Percentiles rank a stretch among this genome's conserved stretches.
Conservation (phyloP, 75 land plant species). For the Isoetes taiwanensis region DNA sequence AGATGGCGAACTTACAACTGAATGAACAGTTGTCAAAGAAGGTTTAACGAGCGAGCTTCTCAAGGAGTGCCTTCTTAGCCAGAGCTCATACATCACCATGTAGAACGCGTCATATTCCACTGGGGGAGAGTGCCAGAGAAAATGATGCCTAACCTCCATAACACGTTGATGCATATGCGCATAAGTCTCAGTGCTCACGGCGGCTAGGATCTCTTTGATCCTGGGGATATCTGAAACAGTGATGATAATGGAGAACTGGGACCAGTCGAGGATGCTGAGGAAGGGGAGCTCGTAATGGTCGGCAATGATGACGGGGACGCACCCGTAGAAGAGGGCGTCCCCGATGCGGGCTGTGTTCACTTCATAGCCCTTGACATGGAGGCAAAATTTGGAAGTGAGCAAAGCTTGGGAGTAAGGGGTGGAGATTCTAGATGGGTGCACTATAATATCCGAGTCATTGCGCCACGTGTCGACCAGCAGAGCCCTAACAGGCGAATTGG, state of each 20-base stretch:
- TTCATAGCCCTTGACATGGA: background rate
- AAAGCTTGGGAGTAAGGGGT: background rate
- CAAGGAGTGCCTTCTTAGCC: too few relatives aligned
- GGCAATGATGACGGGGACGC: background rate
- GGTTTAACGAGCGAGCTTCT: too few relatives aligned
- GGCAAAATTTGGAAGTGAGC: background rate
- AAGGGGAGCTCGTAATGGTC: conserved; percentile 4
- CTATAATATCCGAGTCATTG: background rate
- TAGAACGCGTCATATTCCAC: background rate
- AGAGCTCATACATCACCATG: conserved; percentile 4
- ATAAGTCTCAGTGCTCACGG: background rate
- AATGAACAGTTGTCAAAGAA: too few relatives aligned
- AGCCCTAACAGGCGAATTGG: background rate
- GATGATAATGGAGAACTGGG: background rate
- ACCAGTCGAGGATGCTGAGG: background rate
- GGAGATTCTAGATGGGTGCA: too few relatives aligned
- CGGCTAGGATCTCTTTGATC: background rate
- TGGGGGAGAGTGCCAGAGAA: background rate
- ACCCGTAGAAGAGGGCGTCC: background rate
- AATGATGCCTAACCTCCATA: background rate
- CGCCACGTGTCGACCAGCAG: background rate
- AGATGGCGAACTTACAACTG: too few relatives aligned
- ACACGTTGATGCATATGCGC: background rate
- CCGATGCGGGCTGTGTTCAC: background rate
- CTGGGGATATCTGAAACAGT: background rate